phyloP scores from a whole-genome alignment of 495 filamentous ascomycete genomes.

The Xeromyces bisporus region DNA sequence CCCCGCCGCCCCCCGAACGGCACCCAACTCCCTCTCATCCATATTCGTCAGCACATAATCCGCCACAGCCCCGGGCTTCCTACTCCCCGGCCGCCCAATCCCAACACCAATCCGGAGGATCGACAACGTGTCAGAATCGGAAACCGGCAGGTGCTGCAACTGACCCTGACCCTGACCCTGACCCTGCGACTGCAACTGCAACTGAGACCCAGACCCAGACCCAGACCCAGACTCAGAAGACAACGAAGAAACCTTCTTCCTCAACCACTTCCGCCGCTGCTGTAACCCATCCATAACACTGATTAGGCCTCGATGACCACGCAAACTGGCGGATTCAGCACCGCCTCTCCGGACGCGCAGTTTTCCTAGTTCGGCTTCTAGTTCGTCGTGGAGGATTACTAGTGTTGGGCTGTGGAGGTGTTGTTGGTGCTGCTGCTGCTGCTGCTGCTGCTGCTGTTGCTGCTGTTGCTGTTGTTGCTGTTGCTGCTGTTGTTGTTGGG shows the following conservation, averaged over 20 bases:
- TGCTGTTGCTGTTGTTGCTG: neutral
- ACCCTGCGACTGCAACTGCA: too few species aligned
- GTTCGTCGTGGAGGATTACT: slow-evolving; percentile 69
- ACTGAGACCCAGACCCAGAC: too few species aligned
- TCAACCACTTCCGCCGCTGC: slow-evolving; percentile 15
- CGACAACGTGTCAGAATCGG: slow-evolving; percentile 18
- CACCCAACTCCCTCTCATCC: slow-evolving; percentile 28
- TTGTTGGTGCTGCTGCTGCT: slow-evolving; percentile 3
- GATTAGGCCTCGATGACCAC: slow-evolving; percentile 70
- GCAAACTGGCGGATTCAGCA: slow-evolving; percentile 31
- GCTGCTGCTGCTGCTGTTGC: neutral
- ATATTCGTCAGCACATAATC: slow-evolving; percentile 55
- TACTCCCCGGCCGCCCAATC: slow-evolving; percentile 48
- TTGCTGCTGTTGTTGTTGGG: too few species aligned
- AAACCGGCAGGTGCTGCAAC: slow-evolving; percentile 10
- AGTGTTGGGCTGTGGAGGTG: slow-evolving; percentile 23
- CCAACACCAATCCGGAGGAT: slow-evolving; percentile 46
- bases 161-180: slow-evolving; percentile 13
- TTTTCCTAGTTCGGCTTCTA: slow-evolving; percentile 51
- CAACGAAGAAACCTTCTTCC: too few species aligned
- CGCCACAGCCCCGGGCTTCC: slow-evolving; percentile 39
- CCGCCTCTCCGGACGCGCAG: slow-evolving; percentile 42
- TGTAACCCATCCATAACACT: slow-evolving; percentile 38
- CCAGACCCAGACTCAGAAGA: too few species aligned
- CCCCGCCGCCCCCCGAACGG: slow-evolving; percentile 31